Conservation (phyloP, 2,329 filamentous ascomycete species). For the Colletotrichum tabaci region DNA sequence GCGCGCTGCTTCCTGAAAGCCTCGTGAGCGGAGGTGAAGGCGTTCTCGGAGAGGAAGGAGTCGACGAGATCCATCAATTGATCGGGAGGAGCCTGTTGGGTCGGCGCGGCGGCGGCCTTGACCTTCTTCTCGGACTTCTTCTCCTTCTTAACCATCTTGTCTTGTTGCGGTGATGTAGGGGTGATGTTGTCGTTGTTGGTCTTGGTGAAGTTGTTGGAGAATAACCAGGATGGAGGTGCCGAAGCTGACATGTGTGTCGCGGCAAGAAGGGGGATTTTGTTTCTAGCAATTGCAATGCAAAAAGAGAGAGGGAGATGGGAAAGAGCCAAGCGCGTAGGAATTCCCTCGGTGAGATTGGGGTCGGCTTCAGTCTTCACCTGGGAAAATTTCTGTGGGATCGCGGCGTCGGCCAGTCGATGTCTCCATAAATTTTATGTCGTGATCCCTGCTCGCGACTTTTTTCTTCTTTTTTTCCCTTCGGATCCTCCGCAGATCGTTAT, state of each 20-base stretch:
- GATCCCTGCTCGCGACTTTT: slow-evolving; percentile 38
- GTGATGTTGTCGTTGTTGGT: slow-evolving; percentile 31
- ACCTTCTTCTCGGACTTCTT: slow-evolving; percentile 45
- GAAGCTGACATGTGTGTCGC: slow-evolving; percentile 51
- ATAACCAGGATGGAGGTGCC: slow-evolving; percentile 59
- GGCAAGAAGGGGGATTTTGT: not conserved
- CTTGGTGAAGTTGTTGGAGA: slow-evolving; percentile 57
- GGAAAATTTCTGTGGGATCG: slow-evolving; percentile 41
- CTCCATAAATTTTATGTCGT: slow-evolving; percentile 34
- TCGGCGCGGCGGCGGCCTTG: slow-evolving; percentile 44
- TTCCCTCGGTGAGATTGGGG: slow-evolving; percentile 31
- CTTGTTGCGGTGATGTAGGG: slow-evolving; percentile 33
- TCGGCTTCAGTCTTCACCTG: slow-evolving; percentile 33
- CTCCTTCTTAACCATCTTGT: slow-evolving; percentile 55
- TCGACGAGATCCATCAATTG: slow-evolving; percentile 78
- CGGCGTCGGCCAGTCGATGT: slow-evolving; percentile 20
- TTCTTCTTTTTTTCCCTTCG: not conserved
- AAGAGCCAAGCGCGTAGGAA: slow-evolving; percentile 3
- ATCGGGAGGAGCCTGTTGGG: slow-evolving; percentile 61
- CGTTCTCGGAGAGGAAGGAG: slow-evolving; percentile 75
- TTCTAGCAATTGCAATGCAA: slow-evolving; percentile 1
- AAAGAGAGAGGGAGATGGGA: slow-evolving; percentile 2
- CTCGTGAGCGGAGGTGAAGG: slow-evolving; percentile 73
- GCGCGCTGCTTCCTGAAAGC: slow-evolving; percentile 75
- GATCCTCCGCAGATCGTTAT: slow-evolving; percentile 6